Evolutionary conservation across 164 flowering plant species (phyloP), one percentile per base, ranked within the genome.

Genomic region (Euptelea pleiosperma): DNA sequence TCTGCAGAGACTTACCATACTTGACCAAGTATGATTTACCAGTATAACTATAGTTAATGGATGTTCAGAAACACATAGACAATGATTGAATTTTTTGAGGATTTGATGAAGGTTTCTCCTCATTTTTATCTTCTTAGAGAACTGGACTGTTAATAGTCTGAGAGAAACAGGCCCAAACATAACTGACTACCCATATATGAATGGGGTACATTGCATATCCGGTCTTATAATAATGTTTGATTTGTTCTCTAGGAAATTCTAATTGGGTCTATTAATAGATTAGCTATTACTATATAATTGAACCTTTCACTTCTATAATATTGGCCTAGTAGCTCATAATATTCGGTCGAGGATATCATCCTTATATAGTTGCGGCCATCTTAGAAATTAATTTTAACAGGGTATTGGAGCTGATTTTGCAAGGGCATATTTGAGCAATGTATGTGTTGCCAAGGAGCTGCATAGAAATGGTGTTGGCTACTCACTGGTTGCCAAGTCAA

Each of bases 361-460:
- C 45, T 28, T 45, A 3, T 55, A 15, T 12, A 9, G 8, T 50
- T 30, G 31, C 55, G 34, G 24, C 16, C 29, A 30, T 47, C 49
- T 41, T 56, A 44, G 34, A 35, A 37, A 8, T 60, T 49, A 22
- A 48, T 60, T 60, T 61, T 55, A 36, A 58, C 77, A 87, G 95
- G 96, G 91, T 28, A 73, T 79, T 75, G 91, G 82, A 57, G 81
- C 83, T 66, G 93, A 89, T 74, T 78, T 84, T 71, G 76, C 79
- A 6, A 80, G 98, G 65, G 98, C 95, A 42, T 92, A 92, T 69
- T 55, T 92, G 61, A 85, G 95, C 70, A 92, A 89, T 77, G 95
- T 92, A 25, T 87, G 96, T 73, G 93, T 92, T 63, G 98, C 98
- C 47, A 69, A 74, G 63, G 98, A 89, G 69, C 72, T 89, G 57